phyloP scores from a whole-genome alignment of 306 rosid genomes.

The Dryas drummondii region DNA sequence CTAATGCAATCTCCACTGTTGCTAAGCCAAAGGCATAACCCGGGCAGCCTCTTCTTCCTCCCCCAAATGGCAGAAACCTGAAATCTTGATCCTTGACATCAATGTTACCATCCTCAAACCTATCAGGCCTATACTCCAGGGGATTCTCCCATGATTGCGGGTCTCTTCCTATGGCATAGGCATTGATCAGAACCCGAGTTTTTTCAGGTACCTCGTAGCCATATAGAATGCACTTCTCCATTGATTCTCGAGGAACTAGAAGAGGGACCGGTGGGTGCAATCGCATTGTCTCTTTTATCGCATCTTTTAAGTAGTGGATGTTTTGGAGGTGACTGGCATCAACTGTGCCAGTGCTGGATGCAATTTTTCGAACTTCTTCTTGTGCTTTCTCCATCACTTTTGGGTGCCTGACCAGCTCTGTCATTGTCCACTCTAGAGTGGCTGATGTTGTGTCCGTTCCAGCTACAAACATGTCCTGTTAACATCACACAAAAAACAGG shows the following conservation, averaged over 20 bases:
- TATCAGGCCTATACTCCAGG: constrained; percentile 27
- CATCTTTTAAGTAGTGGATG: constrained; percentile 34
- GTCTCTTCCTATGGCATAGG: constrained; percentile 38
- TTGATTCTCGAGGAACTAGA: constrained; percentile 45
- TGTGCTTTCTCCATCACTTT: constrained; percentile 31
- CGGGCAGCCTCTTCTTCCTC: constrained; percentile 48
- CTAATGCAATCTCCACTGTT: constrained; percentile 34
- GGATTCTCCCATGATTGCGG: constrained; percentile 38
- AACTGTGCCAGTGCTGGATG: constrained; percentile 5
- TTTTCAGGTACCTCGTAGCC: constrained; percentile 34
- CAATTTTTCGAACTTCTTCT: constrained; percentile 23
- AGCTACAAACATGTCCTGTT: constrained; percentile 40
- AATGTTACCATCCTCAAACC: constrained; percentile 12
- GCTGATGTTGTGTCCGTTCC: constrained; percentile 37
- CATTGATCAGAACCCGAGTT: constrained; percentile 27
- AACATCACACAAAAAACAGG: too few species aligned
- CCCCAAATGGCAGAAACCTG: constrained; percentile 42
- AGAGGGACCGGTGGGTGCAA: constrained; percentile 41
- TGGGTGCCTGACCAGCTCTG: constrained; percentile 29
- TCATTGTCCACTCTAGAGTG: constrained; percentile 31
- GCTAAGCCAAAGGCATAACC: constrained; percentile 31
- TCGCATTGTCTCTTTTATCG: constrained; percentile 36
- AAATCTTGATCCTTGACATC: constrained; percentile 32
- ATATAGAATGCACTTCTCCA: constrained; percentile 27
- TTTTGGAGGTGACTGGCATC: constrained; percentile 30